Evolutionary conservation across 768 basidiomycete species (phyloP), one percentile per base, ranked within the genome.

Genomic region (Leccinum obscurum): DNA sequence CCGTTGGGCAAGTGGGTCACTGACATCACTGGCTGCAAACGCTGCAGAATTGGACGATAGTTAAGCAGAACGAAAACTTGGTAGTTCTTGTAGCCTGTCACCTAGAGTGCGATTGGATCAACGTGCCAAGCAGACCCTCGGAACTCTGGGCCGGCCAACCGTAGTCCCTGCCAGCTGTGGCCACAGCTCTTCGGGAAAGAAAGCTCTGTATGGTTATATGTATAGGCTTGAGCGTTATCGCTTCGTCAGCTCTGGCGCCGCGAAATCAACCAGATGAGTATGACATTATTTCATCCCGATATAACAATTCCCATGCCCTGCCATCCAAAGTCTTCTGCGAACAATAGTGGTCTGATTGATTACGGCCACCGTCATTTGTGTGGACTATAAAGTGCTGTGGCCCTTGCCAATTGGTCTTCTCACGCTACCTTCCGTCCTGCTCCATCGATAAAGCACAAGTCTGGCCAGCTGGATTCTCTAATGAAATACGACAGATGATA

Each of bases 391-490:
- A 65, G 55, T 61, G 66, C 53, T 53, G 54, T 56, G 34, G 32
- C 26, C 37, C 22, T 59, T 13, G 11, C 34, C 44, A 20, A 50
- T 4, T 6, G 6, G 57, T 34, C 61, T 65, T 68, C 68, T 62
- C 68, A 69, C 68, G 64, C 60, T 57, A 20, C 59, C 48, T 30
- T 58, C 35, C 44, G 48, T 65, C 50, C 62, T 57, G 28, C 57
- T 62, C 50, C 64, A 52, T 60, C 63, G 10, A 53, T n/a, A 59
- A 57, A 50, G 26, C 34, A n/a, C 59, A 11, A 53, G 52, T 54
- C 46, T 61, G 52, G 55, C 64, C 57, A 50, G 52, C 60, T 51
- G 28, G 55, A 57, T 17, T 50, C 49, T 37, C 22, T 62, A 58
- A 69, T 66, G 28, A 44, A 59, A 54, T 58, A 58, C 60, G 35